Conservation (phyloP, 148 eudicot genomes). For the Amaranthus cruentus region DNA sequence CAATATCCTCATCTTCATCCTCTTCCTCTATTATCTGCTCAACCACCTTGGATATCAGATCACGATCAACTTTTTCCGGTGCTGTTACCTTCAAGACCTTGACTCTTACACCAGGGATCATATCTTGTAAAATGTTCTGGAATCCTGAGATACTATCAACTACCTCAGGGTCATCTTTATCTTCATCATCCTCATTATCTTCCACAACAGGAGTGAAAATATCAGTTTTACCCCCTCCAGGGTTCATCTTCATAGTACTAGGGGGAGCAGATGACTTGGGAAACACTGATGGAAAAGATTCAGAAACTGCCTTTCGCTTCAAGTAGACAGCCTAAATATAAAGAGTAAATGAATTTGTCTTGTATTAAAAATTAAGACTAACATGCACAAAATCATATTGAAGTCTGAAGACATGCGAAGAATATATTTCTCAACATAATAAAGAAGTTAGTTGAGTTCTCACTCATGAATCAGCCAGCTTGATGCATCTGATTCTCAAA, state of each 20-base stretch:
- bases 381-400: neutral
- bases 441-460: neutral
- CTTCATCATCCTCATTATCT: conserved; percentile 60
- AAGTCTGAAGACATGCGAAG: neutral
- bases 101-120: conserved; percentile 83
- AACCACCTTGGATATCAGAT: conserved; percentile 66
- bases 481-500: neutral
- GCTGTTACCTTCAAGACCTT: conserved; percentile 76
- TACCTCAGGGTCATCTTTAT: conserved; percentile 57
- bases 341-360: conserved; percentile 2
- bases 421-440: neutral
- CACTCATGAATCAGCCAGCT: neutral
- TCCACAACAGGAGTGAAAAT: conserved; percentile 42
- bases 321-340: conserved; percentile 80
- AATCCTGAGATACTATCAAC: conserved; percentile 53
- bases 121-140: conserved; percentile 62
- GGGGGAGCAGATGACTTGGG: conserved; percentile 43
- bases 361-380: neutral
- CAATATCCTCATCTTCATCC: conserved; percentile 64
- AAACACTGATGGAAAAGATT: conserved; percentile 40
- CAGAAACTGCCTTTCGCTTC: conserved; percentile 49
- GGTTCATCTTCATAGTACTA: conserved; percentile 40
- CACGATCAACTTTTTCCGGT: conserved; percentile 63
- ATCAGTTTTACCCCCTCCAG: conserved; percentile 51
- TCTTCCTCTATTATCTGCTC: conserved; percentile 80